These are phyloP conservation scores for Ascochyta clinopodiicola DNA, from an alignment of 2,329 filamentous ascomycete genomes.

Conservation along the genomic window DNA sequence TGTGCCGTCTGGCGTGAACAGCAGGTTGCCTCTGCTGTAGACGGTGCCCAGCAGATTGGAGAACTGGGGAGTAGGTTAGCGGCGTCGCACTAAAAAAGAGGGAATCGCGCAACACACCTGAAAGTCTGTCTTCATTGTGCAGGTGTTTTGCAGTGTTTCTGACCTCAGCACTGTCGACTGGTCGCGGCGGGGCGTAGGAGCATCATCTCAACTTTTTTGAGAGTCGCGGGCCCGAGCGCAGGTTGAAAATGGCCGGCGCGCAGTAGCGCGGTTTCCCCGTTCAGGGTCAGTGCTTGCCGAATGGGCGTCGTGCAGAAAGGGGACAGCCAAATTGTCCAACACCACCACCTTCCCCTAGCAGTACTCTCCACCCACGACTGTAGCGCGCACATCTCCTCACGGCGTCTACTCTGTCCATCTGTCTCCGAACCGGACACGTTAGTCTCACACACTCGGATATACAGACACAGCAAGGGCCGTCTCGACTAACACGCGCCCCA, in stretches of 20 bases:
- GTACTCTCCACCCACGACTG: conserved; percentile 13
- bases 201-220: conserved; percentile 47
- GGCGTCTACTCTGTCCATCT: conserved; percentile 5
- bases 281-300: conserved; percentile 49
- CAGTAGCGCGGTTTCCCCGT: conserved; percentile 44
- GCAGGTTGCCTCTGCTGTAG: conserved; percentile 95
- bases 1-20: conserved; percentile 95
- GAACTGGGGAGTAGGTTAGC: conserved; percentile 69
- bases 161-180: conserved; percentile 16
- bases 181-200: conserved; percentile 29
- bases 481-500: conserved; percentile 31
- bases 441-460: neutral
- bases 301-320: conserved; percentile 49
- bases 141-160: neutral
- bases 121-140: conserved; percentile 96
- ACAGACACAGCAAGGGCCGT: neutral
- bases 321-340: conserved; percentile 47
- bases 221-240: conserved; percentile 33
- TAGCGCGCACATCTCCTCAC: conserved; percentile 9
- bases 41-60: conserved; percentile 98
- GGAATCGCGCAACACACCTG: conserved; percentile 66
- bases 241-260: conserved; percentile 25
- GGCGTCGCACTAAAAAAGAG: neutral
- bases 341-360: conserved; percentile 20
- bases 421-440: conserved; percentile 5